Evolutionary conservation across 2,329 filamentous ascomycete species (phyloP), one percentile per base, ranked within the genome.

Genomic region (Penicillium vulpinum): DNA sequence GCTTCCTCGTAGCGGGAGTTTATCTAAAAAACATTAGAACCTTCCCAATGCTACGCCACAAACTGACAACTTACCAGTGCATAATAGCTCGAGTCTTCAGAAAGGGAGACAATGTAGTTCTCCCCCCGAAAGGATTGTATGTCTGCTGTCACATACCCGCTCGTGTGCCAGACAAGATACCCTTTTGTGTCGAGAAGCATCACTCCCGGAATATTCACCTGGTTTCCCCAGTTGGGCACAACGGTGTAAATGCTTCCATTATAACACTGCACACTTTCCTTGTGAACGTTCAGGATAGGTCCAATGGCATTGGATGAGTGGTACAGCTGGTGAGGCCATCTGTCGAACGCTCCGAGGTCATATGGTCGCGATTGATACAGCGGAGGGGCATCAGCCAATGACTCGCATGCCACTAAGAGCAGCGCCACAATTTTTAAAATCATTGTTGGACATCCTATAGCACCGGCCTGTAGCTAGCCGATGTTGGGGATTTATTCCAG

Each of bases 91-190:
- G 70, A 40, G 40, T 62, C 69, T 22, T 63, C 58, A 13, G 65
- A 52, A 6, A 62, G 49, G 8, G 49, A 41, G 8, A 51, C 69
- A 11, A 57, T 51, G 28, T 69, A 70, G 11, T 55, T 54, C 18
- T 71, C 67, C 5, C 69, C 61, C 21, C 58, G 63, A 29, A 68
- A 69, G n/a, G 68, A 64, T 39, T 70, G 65, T 7, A 67, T 63
- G 11, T 58, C 60, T 4, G 59, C 66, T 28, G 50, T 46, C 16
- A 36, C 50, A 58, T 57, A 67, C 9, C 62, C 62, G 9, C 59
- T 54, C 31, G 63, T 63, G 58, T 65, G 62, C 69, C 68, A 72
- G 9, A 70, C 65, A 11, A 72, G 46, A 18, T 67, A 54, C 1
- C 69, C 70, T 2, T 59, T 35, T 8, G 64, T 59, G 47, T 72